Conservation (phyloP, 306 rosid genomes). For the Purshia tridentata region DNA sequence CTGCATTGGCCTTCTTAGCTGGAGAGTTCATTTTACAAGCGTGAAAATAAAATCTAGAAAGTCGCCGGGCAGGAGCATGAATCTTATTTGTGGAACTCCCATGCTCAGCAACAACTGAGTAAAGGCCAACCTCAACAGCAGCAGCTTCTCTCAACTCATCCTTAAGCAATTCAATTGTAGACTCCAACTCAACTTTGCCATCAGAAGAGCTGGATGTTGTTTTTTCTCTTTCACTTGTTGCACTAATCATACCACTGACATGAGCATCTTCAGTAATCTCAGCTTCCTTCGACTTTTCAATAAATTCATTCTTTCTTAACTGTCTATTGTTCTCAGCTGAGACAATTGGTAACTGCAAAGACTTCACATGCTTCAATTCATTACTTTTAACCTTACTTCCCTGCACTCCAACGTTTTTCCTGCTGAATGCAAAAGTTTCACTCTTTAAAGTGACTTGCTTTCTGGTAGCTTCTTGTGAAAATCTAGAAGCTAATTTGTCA, state of each 20-base stretch:
- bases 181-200: conserved; percentile 42
- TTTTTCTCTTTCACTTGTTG: conserved; percentile 24
- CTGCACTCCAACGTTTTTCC: conserved; percentile 33
- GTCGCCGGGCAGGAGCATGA: conserved; percentile 89
- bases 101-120: conserved; percentile 81
- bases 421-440: conserved; percentile 27
- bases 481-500: conserved; percentile 31
- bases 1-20: conserved; percentile 58
- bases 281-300: conserved; percentile 35
- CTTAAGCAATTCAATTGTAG: conserved; percentile 62
- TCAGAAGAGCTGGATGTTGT: conserved; percentile 19
- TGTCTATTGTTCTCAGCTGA: conserved; percentile 34
- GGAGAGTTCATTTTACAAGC: conserved; percentile 53
- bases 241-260: conserved; percentile 24
- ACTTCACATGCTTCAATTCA: conserved; percentile 40
- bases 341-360: conserved; percentile 36
- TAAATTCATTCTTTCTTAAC: conserved; percentile 30
- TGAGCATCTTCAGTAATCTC: conserved; percentile 28
- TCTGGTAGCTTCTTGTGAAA: conserved; percentile 36
- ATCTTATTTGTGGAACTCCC: conserved; percentile 79
- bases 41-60: conserved; percentile 78
- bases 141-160: conserved; percentile 89
- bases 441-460: conserved; percentile 32
- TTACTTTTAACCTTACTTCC: conserved; percentile 29
- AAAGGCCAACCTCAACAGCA: conserved; percentile 74